Percentiles rank a stretch among this genome's conserved stretches.
phyloP scores from a whole-genome alignment of 805 yeast species.

The Priceomyces fermenticarens region DNA sequence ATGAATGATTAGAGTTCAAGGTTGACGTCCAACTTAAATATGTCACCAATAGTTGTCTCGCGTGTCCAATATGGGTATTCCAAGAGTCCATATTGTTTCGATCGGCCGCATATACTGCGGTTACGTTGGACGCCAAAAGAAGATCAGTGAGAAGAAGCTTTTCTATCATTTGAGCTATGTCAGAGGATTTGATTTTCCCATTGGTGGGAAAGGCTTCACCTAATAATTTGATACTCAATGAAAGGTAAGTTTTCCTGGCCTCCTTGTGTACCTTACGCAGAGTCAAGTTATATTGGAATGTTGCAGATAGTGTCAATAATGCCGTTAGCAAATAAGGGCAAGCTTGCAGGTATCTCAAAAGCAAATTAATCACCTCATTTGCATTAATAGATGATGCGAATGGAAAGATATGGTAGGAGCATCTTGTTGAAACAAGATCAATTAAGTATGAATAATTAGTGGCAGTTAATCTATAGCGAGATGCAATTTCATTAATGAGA shows the following conservation, averaged over 20 bases:
- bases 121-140: conserved; percentile 56
- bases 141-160: conserved; percentile 62
- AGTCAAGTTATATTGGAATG: conserved; percentile 45
- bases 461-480: conserved; percentile 20
- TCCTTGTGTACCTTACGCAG: conserved; percentile 36
- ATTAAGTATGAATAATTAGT: conserved; percentile 32
- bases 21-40: conserved; percentile 27
- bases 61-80: conserved; percentile 63
- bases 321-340: conserved; percentile 63
- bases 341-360: conserved; percentile 54
- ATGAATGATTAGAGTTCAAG: conserved; percentile 22
- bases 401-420: conserved; percentile 34
- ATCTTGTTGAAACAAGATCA: conserved; percentile 23
- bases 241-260: conserved; percentile 57
- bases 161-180: conserved; percentile 51
- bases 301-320: conserved; percentile 66
- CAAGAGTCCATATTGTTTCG: conserved; percentile 37
- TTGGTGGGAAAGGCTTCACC: conserved; percentile 43
- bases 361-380: conserved; percentile 35
- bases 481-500: conserved; percentile 23
- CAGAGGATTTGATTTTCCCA: conserved; percentile 11
- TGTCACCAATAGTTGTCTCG: conserved; percentile 54
- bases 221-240: conserved; percentile 54
- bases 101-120: conserved; percentile 36
- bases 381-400: conserved; percentile 33